These are phyloP conservation scores for Schizosaccharomyces versatilis DNA, from an alignment of 1,139 yeast species.

Conservation along the genomic window DNA sequence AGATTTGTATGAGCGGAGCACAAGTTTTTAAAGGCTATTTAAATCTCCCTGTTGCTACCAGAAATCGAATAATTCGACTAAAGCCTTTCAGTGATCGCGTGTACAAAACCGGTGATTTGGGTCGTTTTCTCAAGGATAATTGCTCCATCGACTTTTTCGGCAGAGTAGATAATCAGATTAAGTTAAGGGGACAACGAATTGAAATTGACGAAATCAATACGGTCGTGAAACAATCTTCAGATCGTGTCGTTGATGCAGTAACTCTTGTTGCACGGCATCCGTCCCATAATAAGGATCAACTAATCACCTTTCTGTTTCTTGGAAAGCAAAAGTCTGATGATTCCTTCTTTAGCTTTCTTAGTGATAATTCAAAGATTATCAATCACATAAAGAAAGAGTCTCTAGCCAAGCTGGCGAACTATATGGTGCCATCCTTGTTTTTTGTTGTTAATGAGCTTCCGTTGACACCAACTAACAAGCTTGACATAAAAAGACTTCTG, in stretches of 20 bases:
- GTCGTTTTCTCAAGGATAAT: constrained; percentile 12
- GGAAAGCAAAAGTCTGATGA: background rate
- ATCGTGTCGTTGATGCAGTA: constrained; percentile 7
- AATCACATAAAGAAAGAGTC: background rate
- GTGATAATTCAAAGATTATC: background rate
- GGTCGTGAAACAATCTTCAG: constrained; percentile 8
- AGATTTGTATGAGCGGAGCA: constrained; percentile 13
- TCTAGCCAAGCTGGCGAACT: constrained; percentile 10
- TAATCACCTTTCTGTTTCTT: constrained; percentile 11
- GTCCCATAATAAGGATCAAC: constrained; percentile 11
- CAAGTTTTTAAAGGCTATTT: constrained; percentile 15
- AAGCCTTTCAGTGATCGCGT: constrained; percentile 8
- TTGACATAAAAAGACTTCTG: constrained; percentile 11
- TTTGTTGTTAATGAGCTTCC: constrained; percentile 12
- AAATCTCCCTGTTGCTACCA: constrained; percentile 12
- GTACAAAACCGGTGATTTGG: constrained; percentile 16
- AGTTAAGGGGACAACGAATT: constrained; percentile 15
- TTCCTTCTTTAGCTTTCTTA: background rate
- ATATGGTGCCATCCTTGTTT: constrained; percentile 15
- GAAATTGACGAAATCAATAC: constrained; percentile 15
- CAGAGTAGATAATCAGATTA: constrained; percentile 14
- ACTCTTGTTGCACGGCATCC: constrained; percentile 12
- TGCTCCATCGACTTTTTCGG: constrained; percentile 14
- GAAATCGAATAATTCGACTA: background rate
- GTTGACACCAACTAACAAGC: constrained; percentile 14